These are phyloP conservation scores for Epichloe hybrida DNA, from an alignment of 2,329 filamentous ascomycete genomes.

Conservation along the genomic window DNA sequence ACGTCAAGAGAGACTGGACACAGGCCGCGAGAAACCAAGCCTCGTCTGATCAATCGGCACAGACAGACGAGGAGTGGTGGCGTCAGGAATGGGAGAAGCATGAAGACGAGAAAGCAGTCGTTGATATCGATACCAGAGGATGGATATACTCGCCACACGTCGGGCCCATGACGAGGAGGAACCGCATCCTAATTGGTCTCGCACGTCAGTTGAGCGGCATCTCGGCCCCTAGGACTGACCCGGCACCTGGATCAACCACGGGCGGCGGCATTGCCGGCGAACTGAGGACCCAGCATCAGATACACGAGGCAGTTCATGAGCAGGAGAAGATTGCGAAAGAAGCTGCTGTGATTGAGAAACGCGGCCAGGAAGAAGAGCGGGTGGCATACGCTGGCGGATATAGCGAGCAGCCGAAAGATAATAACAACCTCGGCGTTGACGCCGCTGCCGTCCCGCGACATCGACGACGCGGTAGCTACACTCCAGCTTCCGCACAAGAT, in stretches of 20 bases:
- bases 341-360: conserved; percentile 62
- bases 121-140: conserved; percentile 88
- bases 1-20: conserved; percentile 38
- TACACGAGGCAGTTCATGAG: conserved; percentile 35
- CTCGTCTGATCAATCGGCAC: conserved; percentile 22
- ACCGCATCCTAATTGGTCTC: conserved; percentile 73
- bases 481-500: conserved; percentile 26
- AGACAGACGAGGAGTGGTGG: conserved; percentile 61
- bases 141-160: conserved; percentile 86
- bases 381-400: conserved; percentile 59
- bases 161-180: conserved; percentile 75
- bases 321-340: conserved; percentile 58
- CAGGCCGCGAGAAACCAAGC: conserved; percentile 15
- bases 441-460: conserved; percentile 13
- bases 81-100: conserved; percentile 63
- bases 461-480: conserved; percentile 19
- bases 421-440: conserved; percentile 19
- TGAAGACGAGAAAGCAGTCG: conserved; percentile 71
- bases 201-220: conserved; percentile 82
- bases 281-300: conserved; percentile 13
- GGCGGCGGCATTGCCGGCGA: conserved; percentile 5
- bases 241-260: conserved; percentile 6
- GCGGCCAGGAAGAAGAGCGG: conserved; percentile 57
- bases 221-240: conserved; percentile 46
- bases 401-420: conserved; percentile 48